Base-by-base conservation (phyloP, 495 filamentous ascomycete genomes). In the Aspergillus cristatus region DNA sequence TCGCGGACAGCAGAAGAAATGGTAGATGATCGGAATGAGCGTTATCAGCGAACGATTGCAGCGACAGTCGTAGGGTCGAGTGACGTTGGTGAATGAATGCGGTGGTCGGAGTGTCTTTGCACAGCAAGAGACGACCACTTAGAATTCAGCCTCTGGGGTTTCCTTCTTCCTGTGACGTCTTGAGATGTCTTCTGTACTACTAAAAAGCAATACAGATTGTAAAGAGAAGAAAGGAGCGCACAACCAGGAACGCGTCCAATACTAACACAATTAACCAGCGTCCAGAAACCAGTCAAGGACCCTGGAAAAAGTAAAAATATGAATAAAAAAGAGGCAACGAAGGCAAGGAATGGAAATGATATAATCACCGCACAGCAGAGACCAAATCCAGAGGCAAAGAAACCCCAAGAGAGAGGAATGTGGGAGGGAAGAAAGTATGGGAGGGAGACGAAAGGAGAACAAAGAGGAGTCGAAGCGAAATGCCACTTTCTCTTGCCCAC, bases 201-300 rank as follows among this genome's bases (percentile, higher is more conserved):
- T 24, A 26, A 34, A 28, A 13, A 14, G 28, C 32, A 0, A 14
- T 1, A 32, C 3, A 32, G 30, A 32, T 14, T 24, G 20, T 4
- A 28, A 32, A 37, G 40, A 35, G 18, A 20, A 16, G 20, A 24
- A 24, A 24, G 44, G 46, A 56, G 59, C 55, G 62, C 46, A 59
- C 58, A 59, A 57, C 57, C 55, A 64, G 61, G 59, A n/a, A 60
- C 58, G 47, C 58, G 57, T 57, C 45, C 47, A 50, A 55, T 45
- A 40, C 38, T 42, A 25, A 18, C 49, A 60, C 53, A 56, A 58
- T 60, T 57, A 48, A 55, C 56, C 57, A 50, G 54, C 54, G 53
- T 42, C 53, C 46, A 58, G 44, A 36, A 44, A 60, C 47, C 54
- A 55, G 55, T 55, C 52, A 43, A 62, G 63, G 63, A 57, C 53